Evolutionary conservation across 2,329 filamentous ascomycete genomes (phyloP).

Genomic region (Endoconidiophora polonica): DNA sequence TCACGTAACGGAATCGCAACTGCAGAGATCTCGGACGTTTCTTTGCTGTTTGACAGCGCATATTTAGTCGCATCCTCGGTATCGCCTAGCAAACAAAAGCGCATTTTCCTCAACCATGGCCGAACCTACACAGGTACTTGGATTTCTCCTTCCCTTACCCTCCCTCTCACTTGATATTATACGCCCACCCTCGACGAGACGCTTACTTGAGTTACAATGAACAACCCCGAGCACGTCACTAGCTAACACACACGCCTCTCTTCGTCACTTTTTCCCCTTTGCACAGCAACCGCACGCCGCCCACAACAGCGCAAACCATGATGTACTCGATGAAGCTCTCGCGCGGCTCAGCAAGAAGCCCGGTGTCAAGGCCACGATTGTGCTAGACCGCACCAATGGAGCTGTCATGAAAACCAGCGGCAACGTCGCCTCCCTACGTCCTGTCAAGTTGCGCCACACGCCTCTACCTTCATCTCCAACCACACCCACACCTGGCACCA

Average conservation of each 20-base stretch:
- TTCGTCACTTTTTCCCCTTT: background rate
- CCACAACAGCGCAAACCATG: slow-evolving; percentile 24
- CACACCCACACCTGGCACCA: slow-evolving; percentile 23
- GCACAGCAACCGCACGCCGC: background rate
- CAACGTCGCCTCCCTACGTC: slow-evolving; percentile 40
- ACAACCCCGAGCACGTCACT: background rate
- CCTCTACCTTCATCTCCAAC: slow-evolving; percentile 9
- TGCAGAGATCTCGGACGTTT: too few relatives aligned
- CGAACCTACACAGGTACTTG: slow-evolving; percentile 10
- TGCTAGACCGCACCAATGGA: slow-evolving; percentile 55
- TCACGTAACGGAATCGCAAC: too few relatives aligned
- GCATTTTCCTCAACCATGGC: slow-evolving; percentile 4
- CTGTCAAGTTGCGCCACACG: slow-evolving; percentile 15
- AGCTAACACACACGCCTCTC: too few relatives aligned
- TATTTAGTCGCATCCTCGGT: too few relatives aligned
- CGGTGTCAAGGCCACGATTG: slow-evolving; percentile 61
- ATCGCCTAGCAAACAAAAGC: too few relatives aligned
- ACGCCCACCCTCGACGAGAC: background rate
- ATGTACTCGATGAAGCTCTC: slow-evolving; percentile 48
- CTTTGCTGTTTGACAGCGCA: background rate
- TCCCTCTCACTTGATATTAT: too few relatives aligned
- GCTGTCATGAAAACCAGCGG: slow-evolving; percentile 62
- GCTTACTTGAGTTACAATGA: background rate
- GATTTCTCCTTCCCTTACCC: background rate
- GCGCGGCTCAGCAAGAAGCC: slow-evolving; percentile 59